A percentile compares a stretch with the other conserved stretches of the same genome.
Conservation (phyloP, 306 rosid genomes). For the Acacia acuminata region DNA sequence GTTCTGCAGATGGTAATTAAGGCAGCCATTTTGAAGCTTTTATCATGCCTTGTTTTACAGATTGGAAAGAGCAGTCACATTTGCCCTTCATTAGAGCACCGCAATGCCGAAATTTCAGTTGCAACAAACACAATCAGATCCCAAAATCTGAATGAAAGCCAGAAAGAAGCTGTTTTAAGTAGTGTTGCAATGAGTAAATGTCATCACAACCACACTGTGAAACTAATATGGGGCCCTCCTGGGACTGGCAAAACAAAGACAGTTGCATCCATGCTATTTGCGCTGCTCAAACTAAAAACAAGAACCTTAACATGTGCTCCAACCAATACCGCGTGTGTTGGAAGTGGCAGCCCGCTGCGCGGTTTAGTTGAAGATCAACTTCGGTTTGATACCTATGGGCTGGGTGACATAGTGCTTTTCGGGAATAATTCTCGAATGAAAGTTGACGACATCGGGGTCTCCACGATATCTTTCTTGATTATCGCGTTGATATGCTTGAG, state of each 20-base stretch:
- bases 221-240: constrained; percentile 76
- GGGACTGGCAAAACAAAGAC: constrained; percentile 73
- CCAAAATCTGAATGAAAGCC: constrained; percentile 51
- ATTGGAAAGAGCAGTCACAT: constrained; percentile 31
- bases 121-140: background rate
- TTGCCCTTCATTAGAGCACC: constrained; percentile 11
- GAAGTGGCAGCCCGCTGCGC: constrained; percentile 40
- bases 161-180: constrained; percentile 41
- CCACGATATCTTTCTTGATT: constrained; percentile 33
- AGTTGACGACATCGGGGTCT: constrained; percentile 28
- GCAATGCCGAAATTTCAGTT: background rate
- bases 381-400: constrained; percentile 17
- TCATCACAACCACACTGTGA: constrained; percentile 30
- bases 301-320: constrained; percentile 71
- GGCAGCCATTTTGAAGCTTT: background rate
- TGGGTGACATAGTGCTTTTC: constrained; percentile 39
- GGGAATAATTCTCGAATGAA: constrained; percentile 43
- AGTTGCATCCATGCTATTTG: constrained; percentile 38
- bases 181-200: constrained; percentile 40
- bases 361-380: background rate
- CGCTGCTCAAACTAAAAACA: constrained; percentile 34
- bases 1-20: background rate
- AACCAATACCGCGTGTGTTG: constrained; percentile 56
- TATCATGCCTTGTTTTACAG: constrained; percentile 34
- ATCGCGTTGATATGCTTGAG: constrained; percentile 5